Evolutionary conservation across 2,329 filamentous ascomycete genomes (phyloP).

Genomic region (Claviceps pazoutovae): DNA sequence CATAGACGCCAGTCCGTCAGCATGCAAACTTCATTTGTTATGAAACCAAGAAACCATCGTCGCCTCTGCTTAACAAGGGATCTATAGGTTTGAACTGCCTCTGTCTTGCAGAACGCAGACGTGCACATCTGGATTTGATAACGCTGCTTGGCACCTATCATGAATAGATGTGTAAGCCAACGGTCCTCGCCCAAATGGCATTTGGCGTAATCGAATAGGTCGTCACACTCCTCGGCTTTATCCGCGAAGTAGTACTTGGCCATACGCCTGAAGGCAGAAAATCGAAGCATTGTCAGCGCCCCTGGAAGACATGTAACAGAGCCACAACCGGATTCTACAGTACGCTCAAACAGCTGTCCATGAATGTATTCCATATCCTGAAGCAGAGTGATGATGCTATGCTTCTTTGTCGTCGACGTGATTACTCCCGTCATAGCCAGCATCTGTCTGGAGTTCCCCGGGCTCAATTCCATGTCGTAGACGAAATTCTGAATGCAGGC

Average conservation of each 20-base stretch:
- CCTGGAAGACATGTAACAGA: constrained; percentile 90
- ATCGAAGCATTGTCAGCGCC: constrained; percentile 87
- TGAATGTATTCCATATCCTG: constrained; percentile 99
- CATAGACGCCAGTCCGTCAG: constrained; percentile 86
- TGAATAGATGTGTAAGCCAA: constrained; percentile 96
- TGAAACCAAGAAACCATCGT: constrained; percentile 92
- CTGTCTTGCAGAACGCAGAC: constrained; percentile 94
- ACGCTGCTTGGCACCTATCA: constrained; percentile 86
- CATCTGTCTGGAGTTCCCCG: constrained; percentile 83
- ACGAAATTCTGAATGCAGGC: constrained; percentile 94
- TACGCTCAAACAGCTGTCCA: constrained; percentile 89
- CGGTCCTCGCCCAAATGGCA: constrained; percentile 90
- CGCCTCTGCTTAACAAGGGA: constrained; percentile 87
- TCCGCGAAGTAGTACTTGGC: constrained; percentile 97
- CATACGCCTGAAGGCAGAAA: constrained; percentile 93
- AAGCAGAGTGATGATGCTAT: constrained; percentile 78
- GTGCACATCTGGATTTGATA: constrained; percentile 98
- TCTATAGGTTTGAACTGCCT: constrained; percentile 78
- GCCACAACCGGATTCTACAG: constrained; percentile 87
- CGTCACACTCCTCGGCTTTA: constrained; percentile 87
- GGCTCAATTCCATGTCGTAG: constrained; percentile 96
- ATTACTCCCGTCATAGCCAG: constrained; percentile 96
- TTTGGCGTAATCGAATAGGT: constrained; percentile 93
- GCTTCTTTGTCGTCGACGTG: constrained; percentile 79
- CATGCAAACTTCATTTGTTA: constrained; percentile 98